A percentile compares a stretch with the other conserved stretches of the same genome.
phyloP scores from a whole-genome alignment of 768 basidiomycete genomes.

The Mycena amicta region DNA sequence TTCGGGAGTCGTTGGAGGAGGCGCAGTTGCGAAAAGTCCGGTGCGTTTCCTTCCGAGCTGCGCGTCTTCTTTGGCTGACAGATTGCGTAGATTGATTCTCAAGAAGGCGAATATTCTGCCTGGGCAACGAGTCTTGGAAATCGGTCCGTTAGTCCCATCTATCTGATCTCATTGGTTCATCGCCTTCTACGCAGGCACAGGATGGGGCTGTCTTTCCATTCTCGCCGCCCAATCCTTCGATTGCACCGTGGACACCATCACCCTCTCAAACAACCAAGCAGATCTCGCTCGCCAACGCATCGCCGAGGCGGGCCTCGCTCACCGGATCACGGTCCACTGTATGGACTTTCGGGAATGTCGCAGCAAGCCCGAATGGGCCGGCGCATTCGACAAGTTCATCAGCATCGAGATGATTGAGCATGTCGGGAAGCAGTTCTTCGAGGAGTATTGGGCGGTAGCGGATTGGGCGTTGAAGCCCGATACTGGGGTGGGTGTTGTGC shows the following conservation, averaged over 20 bases:
- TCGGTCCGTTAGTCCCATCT: constrained; percentile 29
- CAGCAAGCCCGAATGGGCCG: constrained; percentile 47
- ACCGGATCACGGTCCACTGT: constrained; percentile 49
- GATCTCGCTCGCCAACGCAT: constrained; percentile 47
- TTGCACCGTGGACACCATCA: constrained; percentile 57
- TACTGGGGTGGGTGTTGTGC: constrained; percentile 52
- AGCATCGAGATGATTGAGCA: constrained; percentile 64
- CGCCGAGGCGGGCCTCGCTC: constrained; percentile 37
- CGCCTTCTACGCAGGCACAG: constrained; percentile 36
- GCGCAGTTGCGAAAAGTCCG: constrained; percentile 21
- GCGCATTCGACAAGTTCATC: constrained; percentile 53
- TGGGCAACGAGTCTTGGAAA: constrained; percentile 55
- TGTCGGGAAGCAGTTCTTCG: constrained; percentile 52
- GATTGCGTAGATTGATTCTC: constrained; percentile 37
- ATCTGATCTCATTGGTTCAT: background rate
- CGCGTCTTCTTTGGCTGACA: background rate
- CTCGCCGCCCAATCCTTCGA: constrained; percentile 43
- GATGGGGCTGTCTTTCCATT: constrained; percentile 57
- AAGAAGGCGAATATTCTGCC: constrained; percentile 50
- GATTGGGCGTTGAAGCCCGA: constrained; percentile 50
- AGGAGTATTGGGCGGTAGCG: constrained; percentile 49
- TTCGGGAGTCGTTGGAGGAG: constrained; percentile 23
- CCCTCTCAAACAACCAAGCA: constrained; percentile 54
- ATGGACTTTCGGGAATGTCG: constrained; percentile 50
- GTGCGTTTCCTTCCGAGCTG: constrained; percentile 16